Conservation (phyloP, 441 rosid species). For the Hura crepitans region DNA sequence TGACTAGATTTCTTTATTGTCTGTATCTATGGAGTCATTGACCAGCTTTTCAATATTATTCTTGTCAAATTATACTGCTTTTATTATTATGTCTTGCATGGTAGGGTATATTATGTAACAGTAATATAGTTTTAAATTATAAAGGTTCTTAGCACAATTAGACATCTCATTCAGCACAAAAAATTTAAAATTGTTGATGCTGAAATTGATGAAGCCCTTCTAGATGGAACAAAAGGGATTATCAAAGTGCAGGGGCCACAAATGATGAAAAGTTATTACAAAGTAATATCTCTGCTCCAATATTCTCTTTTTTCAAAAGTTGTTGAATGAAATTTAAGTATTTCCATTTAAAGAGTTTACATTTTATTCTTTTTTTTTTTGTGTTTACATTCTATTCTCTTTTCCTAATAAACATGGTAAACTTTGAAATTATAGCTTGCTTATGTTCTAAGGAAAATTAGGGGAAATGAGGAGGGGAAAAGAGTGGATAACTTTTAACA, state of each 20-base stretch:
- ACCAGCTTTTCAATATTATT: no score
- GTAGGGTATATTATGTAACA: no score
- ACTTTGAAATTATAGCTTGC: not conserved
- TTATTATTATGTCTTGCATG: no score
- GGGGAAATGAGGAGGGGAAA: not conserved
- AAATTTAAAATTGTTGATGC: conserved; percentile 69
- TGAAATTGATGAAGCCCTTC: conserved; percentile 60
- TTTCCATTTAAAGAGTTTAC: not conserved
- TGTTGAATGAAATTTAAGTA: not conserved
- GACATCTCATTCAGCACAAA: conserved; percentile 71
- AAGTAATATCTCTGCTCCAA: conserved; percentile 44
- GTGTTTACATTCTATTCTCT: no score
- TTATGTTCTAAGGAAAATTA: not conserved
- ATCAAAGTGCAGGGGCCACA: conserved; percentile 87
- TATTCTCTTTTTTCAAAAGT: not conserved
- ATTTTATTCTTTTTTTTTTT: no score
- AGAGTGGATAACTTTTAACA: not conserved
- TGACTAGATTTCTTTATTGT: no score
- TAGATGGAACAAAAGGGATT: conserved; percentile 74
- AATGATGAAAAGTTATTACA: conserved; percentile 93
- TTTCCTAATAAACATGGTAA: not conserved
- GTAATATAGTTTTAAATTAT: no score
- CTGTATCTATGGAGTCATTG: no score
- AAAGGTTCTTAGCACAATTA: conserved; percentile 89
- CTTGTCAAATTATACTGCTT: no score